Evolutionary conservation across 306 rosid genomes (phyloP).

Genomic region (Cotoneaster glaucophyllus): DNA sequence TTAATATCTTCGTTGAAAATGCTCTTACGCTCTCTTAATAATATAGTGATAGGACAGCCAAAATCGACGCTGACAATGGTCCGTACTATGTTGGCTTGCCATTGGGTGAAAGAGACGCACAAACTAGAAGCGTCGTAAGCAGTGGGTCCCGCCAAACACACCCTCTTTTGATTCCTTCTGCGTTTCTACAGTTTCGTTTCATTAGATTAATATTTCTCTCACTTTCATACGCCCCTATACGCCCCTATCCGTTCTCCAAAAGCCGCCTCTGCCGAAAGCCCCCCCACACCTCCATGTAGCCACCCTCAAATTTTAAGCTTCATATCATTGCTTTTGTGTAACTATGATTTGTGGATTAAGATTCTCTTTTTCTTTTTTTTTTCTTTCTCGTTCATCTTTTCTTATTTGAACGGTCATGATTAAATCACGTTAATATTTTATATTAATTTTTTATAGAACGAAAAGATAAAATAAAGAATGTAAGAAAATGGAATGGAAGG

Average conservation of each 20-base stretch:
- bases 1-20: too few species aligned
- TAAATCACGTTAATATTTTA: rapidly evolving
- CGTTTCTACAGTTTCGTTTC: background rate
- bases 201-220: too few species aligned
- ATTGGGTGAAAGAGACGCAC: conserved; percentile 23
- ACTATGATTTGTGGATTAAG: background rate
- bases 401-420: too few species aligned
- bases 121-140: conserved; percentile 1
- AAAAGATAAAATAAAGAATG: too few species aligned
- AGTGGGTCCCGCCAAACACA: conserved; percentile 6
- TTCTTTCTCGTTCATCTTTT: rapidly evolving
- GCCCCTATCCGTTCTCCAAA: conserved; percentile 59
- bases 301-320: background rate
- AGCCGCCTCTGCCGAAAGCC: conserved; percentile 31
- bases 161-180: conserved; percentile 26
- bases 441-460: too few species aligned
- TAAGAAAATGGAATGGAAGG: rapidly evolving
- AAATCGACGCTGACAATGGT: conserved; percentile 30
- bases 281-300: background rate
- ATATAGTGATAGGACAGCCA: conserved; percentile 2
- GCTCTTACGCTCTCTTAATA: too few species aligned
- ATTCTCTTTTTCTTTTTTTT: too few species aligned
- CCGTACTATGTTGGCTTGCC: conserved; percentile 14
- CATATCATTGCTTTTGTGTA: background rate
- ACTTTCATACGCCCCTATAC: conserved; percentile 40